phyloP scores from a whole-genome alignment of 805 yeast genomes.

The Candida mattraensis region DNA sequence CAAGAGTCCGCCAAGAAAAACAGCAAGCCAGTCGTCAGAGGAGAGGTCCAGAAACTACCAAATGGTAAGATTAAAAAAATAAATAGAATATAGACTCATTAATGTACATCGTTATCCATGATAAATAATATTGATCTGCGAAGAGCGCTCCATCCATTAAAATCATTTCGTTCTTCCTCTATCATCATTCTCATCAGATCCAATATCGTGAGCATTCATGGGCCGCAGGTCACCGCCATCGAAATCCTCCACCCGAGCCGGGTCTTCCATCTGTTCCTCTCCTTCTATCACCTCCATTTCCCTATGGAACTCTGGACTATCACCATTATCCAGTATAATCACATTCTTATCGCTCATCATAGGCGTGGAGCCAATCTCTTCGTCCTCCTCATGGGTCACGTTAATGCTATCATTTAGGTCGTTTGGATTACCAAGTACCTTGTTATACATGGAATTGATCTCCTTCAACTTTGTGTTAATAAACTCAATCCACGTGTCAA shows the following conservation, averaged over 20 bases:
- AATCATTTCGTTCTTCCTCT: slow-evolving; percentile 19
- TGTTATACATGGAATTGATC: slow-evolving; percentile 56
- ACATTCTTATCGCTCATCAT: slow-evolving; percentile 26
- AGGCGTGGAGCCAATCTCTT: slow-evolving; percentile 10
- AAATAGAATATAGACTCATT: slow-evolving; percentile 1
- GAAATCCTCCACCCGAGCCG: too few relatives aligned
- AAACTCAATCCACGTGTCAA: slow-evolving; percentile 48
- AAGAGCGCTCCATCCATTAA: too few relatives aligned
- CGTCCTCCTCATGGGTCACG: slow-evolving; percentile 34
- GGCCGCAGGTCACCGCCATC: slow-evolving; percentile 38
- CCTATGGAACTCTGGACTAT: slow-evolving; percentile 46
- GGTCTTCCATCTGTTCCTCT: slow-evolving; percentile 20
- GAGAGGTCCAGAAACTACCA: slow-evolving; percentile 47
- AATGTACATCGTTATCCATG: slow-evolving; percentile 4
- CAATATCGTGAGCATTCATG: slow-evolving; percentile 26
- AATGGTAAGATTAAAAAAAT: slow-evolving; percentile 51
- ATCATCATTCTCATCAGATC: slow-evolving; percentile 10
- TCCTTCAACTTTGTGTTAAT: slow-evolving; percentile 48
- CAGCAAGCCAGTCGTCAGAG: slow-evolving; percentile 1
- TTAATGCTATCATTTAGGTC: slow-evolving; percentile 22
- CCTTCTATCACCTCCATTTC: slow-evolving; percentile 31
- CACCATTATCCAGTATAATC: slow-evolving; percentile 36
- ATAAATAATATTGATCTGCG: too few relatives aligned
- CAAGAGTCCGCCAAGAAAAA: too few relatives aligned
- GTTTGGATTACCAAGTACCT: slow-evolving; percentile 51